phyloP scores from a whole-genome alignment of 2,329 filamentous ascomycete genomes.

The Ophiocordyceps australis region DNA sequence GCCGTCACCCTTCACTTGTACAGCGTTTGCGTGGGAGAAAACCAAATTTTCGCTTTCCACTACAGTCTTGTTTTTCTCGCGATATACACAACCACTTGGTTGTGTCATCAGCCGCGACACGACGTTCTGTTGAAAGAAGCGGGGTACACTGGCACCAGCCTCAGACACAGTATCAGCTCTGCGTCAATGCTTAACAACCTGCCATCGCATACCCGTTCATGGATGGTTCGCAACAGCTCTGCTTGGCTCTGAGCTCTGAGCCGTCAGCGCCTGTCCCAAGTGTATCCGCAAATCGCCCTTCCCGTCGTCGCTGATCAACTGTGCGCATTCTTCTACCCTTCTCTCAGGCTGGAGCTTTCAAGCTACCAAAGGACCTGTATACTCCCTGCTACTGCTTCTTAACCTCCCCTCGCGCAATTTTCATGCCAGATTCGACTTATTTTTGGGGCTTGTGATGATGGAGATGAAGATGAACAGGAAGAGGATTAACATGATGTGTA shows the following conservation, averaged over 20 bases:
- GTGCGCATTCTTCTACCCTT: no score
- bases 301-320: conserved; percentile 8
- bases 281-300: no score
- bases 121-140: conserved; percentile 3
- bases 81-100: conserved; percentile 11
- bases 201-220: conserved; percentile 1
- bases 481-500: no score
- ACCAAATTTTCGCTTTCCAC: no score
- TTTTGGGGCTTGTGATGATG: conserved; percentile 10
- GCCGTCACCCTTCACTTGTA: no score
- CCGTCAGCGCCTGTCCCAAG: no score
- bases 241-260: no score
- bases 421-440: conserved; percentile 16
- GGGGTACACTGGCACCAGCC: conserved; percentile 9
- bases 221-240: no score
- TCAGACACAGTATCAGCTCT: conserved; percentile 2
- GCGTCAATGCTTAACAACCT: conserved; percentile 1
- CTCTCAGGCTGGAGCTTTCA: conserved; percentile 43
- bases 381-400: conserved; percentile 7
- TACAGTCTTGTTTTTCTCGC: conserved; percentile 4
- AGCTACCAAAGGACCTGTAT: conserved; percentile 39
- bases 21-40: no score
- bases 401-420: conserved; percentile 6
- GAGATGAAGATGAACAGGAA: no score
- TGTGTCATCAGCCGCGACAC: conserved; percentile 5